phyloP scores from a whole-genome alignment of 2,329 filamentous ascomycete species.

The Pseudogymnoascus sp. region DNA sequence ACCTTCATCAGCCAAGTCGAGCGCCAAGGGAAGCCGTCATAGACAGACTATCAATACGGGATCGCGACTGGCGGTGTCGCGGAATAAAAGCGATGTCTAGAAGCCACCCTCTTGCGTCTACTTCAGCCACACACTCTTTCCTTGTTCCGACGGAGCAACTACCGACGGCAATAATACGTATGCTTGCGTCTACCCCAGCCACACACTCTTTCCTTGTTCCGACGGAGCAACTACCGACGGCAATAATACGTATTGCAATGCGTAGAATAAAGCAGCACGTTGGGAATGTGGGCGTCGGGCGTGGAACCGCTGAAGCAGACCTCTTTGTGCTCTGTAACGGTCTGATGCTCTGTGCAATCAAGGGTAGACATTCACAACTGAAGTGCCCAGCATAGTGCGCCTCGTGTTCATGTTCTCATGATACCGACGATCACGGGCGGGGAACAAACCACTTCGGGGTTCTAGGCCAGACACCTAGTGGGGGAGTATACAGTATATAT shows the following conservation, averaged over 20 bases:
- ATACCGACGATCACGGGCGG: constrained; percentile 3
- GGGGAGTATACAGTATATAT: background rate
- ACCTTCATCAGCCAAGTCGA: background rate
- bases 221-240: background rate
- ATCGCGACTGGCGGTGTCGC: background rate
- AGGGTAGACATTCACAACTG: background rate
- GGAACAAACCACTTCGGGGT: background rate
- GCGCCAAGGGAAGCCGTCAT: background rate
- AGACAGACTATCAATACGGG: background rate
- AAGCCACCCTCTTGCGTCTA: background rate
- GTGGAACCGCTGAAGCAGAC: background rate
- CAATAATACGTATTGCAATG: background rate
- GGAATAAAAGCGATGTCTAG: background rate
- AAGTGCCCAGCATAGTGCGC: background rate
- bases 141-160: background rate
- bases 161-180: background rate
- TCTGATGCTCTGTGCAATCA: background rate
- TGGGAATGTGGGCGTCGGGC: background rate
- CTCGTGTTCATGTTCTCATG: background rate
- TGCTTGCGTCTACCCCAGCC: background rate
- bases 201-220: background rate
- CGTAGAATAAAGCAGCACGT: background rate
- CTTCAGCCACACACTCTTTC: background rate
- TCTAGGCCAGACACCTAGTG: background rate
- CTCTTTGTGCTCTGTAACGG: background rate